Base-by-base conservation (phyloP, 257 asterid genomes). In the Coffea canephora region DNA sequence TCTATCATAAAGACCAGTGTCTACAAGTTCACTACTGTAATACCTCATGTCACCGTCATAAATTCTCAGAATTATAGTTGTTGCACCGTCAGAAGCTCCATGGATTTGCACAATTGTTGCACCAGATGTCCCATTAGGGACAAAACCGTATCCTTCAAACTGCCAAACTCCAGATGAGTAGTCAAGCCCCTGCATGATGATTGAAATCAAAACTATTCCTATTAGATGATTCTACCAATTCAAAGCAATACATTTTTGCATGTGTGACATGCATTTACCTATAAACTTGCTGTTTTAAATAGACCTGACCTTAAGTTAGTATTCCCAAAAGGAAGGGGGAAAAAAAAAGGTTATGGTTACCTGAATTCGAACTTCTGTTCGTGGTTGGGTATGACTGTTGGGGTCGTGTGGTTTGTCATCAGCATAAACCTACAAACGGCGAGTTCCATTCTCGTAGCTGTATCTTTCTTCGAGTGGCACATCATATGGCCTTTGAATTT, bases 101-200 rank as follows among this genome's bases (percentile, higher is more conserved):
- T 83, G 85, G 39, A 85, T 82, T 48, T 82, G 88, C 79, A 85
- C 8, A 21, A 85, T 82, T 8, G 84, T 82, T 1, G 77, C 85
- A 50, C 88, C 82, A 21, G 88, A 85, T n/a, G 88, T 85, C 7
- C 85, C 88, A 8, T 85, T 85, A 23, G 85, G 88, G 43, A 85
- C 85, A 50, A 75, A 82, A 15, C 77, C 82, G 27, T 71, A 66
- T 41, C 85, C 85, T 73, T 85, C 88, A 31, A 85, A 82, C 59
- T 85, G 85, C 88, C 88, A 85, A 3, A 81, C 77, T 1, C 83
- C 85, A 3, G 85, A 81, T 23, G 83, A 71, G 75, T 85, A 85
- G 23, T 82, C 85, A 11, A 78, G 81, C 0, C 83, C 88, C 85
- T 81, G 64, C 71, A 49, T 9, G 14, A 49, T 49, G 54, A 49